These are phyloP conservation scores for Mimosa bimucronata DNA, from an alignment of 306 rosid genomes.

Conservation along the genomic window DNA sequence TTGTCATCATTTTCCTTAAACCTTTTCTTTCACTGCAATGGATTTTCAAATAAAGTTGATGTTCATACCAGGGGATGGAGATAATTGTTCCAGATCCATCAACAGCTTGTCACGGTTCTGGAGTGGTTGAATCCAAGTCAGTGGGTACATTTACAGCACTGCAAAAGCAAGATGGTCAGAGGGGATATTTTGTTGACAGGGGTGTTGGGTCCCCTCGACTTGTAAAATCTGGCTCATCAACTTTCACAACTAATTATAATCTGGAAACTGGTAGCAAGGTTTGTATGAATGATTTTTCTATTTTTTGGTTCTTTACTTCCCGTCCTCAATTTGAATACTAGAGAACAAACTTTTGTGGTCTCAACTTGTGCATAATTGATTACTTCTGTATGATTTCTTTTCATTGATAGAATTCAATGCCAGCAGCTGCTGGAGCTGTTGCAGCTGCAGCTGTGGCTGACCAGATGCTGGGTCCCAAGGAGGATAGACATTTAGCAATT, in stretches of 20 bases:
- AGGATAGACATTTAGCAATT: constrained; percentile 90
- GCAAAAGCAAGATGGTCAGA: constrained; percentile 73
- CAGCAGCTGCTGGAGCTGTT: constrained; percentile 99
- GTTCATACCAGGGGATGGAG: constrained; percentile 69
- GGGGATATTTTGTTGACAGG: constrained; percentile 79
- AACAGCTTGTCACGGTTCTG: constrained; percentile 57
- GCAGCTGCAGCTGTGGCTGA: constrained; percentile 98
- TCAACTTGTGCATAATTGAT: constrained; percentile 32
- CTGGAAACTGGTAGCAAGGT: constrained; percentile 72
- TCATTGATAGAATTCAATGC: constrained; percentile 81
- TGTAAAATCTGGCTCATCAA: constrained; percentile 62
- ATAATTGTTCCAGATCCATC: constrained; percentile 58
- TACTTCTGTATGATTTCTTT: constrained; percentile 25
- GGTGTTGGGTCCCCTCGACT: constrained; percentile 92
- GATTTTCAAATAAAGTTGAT: constrained; percentile 22
- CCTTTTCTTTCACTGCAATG: constrained; percentile 8
- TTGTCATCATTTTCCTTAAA: constrained; percentile 5
- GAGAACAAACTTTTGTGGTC: constrained; percentile 24
- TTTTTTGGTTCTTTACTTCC: not conserved
- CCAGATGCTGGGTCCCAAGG: constrained; percentile 99
- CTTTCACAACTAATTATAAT: constrained; percentile 51
- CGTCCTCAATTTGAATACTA: constrained; percentile 16
- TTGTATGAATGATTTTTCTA: constrained; percentile 35
- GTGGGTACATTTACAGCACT: constrained; percentile 69
- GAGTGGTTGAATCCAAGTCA: constrained; percentile 81